Evolutionary conservation across 1,284 basidiomycete genomes (phyloP).

Genomic region (Schizopora paradoxa): DNA sequence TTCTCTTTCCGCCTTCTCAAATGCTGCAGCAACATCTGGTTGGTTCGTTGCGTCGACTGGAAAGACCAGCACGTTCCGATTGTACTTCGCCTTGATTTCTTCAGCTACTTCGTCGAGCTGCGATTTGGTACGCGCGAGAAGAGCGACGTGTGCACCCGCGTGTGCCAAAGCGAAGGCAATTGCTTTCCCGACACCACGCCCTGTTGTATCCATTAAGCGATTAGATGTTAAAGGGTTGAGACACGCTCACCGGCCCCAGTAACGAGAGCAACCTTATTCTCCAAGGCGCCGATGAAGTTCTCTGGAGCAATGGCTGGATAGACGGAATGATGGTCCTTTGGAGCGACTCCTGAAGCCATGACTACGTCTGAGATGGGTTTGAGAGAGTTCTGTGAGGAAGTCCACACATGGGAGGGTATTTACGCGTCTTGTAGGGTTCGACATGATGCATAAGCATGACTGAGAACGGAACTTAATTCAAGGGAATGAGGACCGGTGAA

Average conservation of each 20-base stretch:
- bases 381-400: no score
- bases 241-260: slow-evolving; percentile 2
- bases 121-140: slow-evolving; percentile 3
- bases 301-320: slow-evolving; percentile 4
- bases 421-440: no score
- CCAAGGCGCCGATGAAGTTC: not conserved
- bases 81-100: not conserved
- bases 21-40: not conserved
- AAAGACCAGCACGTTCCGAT: slow-evolving; percentile 1
- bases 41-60: slow-evolving; percentile 1
- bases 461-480: no score
- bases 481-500: no score
- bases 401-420: no score
- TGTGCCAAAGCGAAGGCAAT: slow-evolving; percentile 7
- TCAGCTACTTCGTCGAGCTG: slow-evolving; percentile 4
- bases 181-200: slow-evolving; percentile 8
- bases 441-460: no score
- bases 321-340: not conserved
- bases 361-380: no score
- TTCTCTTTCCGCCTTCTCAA: not conserved
- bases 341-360: not conserved
- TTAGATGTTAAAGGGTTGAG: not conserved
- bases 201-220: not conserved
- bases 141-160: slow-evolving; percentile 1
- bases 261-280: not conserved